A percentile compares a stretch with the other conserved stretches of the same genome.
These are phyloP conservation scores for Cantharellus cinnabarinus DNA, from an alignment of 768 basidiomycete species.

Conservation along the genomic window DNA sequence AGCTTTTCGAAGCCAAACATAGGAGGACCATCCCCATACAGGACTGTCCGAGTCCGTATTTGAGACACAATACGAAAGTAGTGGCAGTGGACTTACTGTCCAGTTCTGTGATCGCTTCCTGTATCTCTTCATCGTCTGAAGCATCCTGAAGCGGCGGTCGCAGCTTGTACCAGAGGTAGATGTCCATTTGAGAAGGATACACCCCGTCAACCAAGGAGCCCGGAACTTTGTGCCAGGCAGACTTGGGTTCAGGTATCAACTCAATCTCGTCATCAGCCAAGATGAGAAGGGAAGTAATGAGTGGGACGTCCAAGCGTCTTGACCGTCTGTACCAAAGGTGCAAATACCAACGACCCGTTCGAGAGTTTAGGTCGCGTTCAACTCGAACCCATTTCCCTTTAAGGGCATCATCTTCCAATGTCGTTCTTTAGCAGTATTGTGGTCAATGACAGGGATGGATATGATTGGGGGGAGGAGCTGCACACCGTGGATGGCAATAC, in stretches of 20 bases:
- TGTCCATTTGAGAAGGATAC: conserved; percentile 23
- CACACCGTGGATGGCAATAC: conserved; percentile 37
- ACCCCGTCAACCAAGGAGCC: conserved; percentile 48
- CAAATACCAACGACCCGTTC: conserved; percentile 38
- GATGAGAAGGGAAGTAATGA: conserved; percentile 53
- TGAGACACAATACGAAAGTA: neutral
- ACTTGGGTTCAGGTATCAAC: conserved; percentile 17
- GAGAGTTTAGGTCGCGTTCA: conserved; percentile 52
- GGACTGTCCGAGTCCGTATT: conserved; percentile 18
- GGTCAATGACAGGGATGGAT: conserved; percentile 19
- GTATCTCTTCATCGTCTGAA: conserved; percentile 24
- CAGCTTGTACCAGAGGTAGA: conserved; percentile 62
- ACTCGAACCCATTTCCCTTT: conserved; percentile 73
- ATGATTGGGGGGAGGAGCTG: conserved; percentile 21
- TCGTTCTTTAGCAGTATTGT: neutral
- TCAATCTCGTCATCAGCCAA: conserved; percentile 36
- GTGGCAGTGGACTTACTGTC: conserved; percentile 21
- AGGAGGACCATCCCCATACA: conserved; percentile 65
- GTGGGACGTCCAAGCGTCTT: conserved; percentile 55
- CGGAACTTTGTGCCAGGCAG: conserved; percentile 42
- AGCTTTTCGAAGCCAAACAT: conserved; percentile 77
- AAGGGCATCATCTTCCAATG: conserved; percentile 12
- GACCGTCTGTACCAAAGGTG: conserved; percentile 74
- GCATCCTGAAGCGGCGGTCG: conserved; percentile 46
- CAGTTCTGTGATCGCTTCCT: conserved; percentile 67